These are phyloP conservation scores for Yamagishiella unicocca DNA, from an alignment of 139 green algal genomes.

Conservation along the genomic window DNA sequence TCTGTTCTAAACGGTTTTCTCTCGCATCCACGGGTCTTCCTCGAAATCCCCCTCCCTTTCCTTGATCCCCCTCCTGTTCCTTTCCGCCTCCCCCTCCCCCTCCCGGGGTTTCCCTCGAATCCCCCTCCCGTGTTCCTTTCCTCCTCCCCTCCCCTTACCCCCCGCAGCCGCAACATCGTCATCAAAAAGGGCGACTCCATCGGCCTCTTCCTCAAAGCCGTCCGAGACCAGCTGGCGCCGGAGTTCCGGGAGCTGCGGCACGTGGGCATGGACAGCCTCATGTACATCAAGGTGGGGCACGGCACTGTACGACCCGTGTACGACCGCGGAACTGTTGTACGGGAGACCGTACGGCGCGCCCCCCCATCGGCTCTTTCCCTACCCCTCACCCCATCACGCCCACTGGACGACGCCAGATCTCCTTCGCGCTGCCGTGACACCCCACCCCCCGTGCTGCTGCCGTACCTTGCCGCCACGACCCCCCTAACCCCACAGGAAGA, in stretches of 20 bases:
- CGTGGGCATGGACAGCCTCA: constrained; percentile 81
- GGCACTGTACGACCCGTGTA: not conserved
- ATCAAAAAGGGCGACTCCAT: constrained; percentile 78
- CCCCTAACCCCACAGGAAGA: constrained; percentile 28
- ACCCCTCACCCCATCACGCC: not conserved
- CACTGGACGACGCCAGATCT: not conserved
- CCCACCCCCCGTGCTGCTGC: not conserved
- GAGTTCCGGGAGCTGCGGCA: constrained; percentile 92
- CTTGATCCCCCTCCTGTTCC: too few relatives aligned
- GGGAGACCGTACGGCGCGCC: too few relatives aligned
- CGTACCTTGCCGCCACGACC: not conserved
- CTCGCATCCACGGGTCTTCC: too few relatives aligned
- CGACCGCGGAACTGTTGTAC: too few relatives aligned
- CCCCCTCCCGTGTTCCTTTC: not conserved
- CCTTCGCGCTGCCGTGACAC: not conserved
- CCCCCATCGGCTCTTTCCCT: not conserved
- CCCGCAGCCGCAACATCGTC: constrained; percentile 54
- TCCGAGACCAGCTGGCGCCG: constrained; percentile 86
- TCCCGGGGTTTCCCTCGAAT: not conserved
- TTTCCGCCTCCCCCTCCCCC: not conserved
- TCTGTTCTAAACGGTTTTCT: too few relatives aligned
- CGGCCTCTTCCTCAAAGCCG: constrained; percentile 87
- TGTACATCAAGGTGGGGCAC: constrained; percentile 95
- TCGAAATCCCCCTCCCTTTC: not conserved
- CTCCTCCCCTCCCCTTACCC: not conserved